Conservation (phyloP, 2,329 filamentous ascomycete species). For the Nemania serpens region DNA sequence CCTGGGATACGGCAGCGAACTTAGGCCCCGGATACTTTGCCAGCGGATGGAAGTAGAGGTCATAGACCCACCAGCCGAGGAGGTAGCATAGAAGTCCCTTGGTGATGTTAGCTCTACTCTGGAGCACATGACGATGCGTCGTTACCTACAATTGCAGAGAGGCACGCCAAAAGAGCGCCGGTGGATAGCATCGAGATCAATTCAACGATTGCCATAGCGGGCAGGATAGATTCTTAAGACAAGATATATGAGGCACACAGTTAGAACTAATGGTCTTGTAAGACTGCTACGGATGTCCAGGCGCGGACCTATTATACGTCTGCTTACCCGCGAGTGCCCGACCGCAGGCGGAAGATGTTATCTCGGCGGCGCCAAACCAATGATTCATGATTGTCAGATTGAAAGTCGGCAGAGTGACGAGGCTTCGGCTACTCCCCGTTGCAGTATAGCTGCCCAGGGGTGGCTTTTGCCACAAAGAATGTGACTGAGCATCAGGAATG, state of each 20-base stretch:
- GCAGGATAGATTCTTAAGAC: too few relatives aligned
- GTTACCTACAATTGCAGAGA: not conserved
- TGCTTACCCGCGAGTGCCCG: not conserved
- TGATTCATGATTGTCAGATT: not conserved
- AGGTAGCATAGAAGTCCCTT: conserved; percentile 20
- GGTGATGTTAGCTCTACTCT: conserved; percentile 1
- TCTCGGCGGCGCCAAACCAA: not conserved
- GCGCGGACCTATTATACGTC: not conserved
- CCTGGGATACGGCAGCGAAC: conserved; percentile 35
- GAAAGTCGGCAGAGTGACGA: not conserved
- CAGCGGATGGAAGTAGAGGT: conserved; percentile 36
- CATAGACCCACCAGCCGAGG: conserved; percentile 32
- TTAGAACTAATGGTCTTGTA: not conserved
- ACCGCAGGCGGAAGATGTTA: not conserved
- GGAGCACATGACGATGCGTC: not conserved
- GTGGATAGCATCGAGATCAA: not conserved
- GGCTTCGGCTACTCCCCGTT: not conserved
- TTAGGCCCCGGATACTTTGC: conserved; percentile 38
- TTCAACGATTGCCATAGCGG: conserved; percentile 4
- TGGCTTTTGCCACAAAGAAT: too few relatives aligned
- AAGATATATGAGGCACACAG: not conserved
- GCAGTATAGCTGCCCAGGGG: too few relatives aligned
- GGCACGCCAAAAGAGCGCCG: not conserved
- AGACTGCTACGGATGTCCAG: not conserved
- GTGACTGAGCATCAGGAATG: too few relatives aligned